A percentile compares a stretch with the other conserved stretches of the same genome.
These are phyloP conservation scores for Ustilago crameri DNA, from an alignment of 1,284 basidiomycete genomes.

Conservation along the genomic window DNA sequence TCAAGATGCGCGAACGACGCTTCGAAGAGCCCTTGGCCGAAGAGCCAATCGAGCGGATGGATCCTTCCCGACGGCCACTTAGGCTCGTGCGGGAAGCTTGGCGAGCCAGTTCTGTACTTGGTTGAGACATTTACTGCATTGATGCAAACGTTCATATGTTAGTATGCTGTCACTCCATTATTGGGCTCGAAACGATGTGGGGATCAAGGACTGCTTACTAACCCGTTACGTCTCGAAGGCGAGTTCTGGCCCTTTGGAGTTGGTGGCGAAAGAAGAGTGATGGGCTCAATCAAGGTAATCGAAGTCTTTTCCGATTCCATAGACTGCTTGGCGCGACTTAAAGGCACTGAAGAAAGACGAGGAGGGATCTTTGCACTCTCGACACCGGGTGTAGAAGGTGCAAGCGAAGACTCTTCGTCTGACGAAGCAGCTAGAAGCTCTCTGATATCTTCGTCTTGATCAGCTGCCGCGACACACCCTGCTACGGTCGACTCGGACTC, in stretches of 20 bases:
- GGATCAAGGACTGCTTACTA: conserved; percentile 8
- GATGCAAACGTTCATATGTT: not conserved
- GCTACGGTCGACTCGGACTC: conserved; percentile 7
- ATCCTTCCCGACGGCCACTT: conserved; percentile 10
- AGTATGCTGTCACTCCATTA: not conserved
- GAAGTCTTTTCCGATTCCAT: conserved; percentile 41
- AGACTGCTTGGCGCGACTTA: conserved; percentile 19
- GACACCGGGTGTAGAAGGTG: conserved; percentile 31
- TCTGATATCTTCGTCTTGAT: conserved; percentile 35
- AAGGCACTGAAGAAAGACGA: conserved; percentile 14
- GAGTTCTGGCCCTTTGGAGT: not conserved
- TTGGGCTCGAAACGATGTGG: not conserved
- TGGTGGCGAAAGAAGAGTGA: conserved; percentile 17
- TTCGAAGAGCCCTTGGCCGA: conserved; percentile 11
- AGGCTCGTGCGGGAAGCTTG: conserved; percentile 36
- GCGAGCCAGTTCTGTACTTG: conserved; percentile 43
- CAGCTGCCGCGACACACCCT: not conserved
- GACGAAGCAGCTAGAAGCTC: conserved; percentile 31
- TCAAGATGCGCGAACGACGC: conserved; percentile 25
- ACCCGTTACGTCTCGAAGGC: conserved; percentile 22
- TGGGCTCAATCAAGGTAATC: conserved; percentile 9
- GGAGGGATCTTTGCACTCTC: conserved; percentile 30
- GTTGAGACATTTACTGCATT: conserved; percentile 34
- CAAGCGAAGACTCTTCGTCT: conserved; percentile 33
- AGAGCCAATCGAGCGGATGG: conserved; percentile 13